Evolutionary conservation across 1,284 basidiomycete genomes (phyloP), one percentile per base, ranked within the genome.

Genomic region (Pyrrhoderma noxium): DNA sequence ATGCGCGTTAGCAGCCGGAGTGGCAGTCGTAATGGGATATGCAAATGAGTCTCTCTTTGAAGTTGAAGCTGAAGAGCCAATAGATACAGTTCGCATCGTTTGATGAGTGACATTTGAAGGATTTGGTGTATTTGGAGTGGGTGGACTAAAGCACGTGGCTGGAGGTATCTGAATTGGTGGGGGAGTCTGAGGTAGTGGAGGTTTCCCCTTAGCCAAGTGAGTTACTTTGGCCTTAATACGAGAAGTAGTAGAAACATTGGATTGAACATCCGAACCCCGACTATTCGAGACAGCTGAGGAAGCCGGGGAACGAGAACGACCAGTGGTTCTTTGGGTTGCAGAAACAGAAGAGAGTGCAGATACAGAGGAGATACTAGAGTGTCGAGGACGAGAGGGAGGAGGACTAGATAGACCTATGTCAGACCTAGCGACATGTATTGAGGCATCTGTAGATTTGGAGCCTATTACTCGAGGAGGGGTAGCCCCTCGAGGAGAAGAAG

Each of bases 141-240:
- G 36, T 60, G 63, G 38, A 60, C 56, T 38, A 67, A 63, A 52
- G 65, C 21, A 16, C 7, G 66, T 9, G 25, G 67, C 51, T 11
- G 70, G 62, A 19, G 63, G 63, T 27, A 60, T 51, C 36, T 62
- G 58, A 31, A 63, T 60, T 47, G 58, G 39, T n/a, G 54, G 59
- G 35, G 61, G 59, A 44, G n/a, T 63, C 62, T 41, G 60, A 39
- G 52, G 35, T 11, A 31, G 11, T 31, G 27, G 11, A 31, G 27
- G 27, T 57, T 61, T 22, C 57, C 57, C 54, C 63, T 73, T 77
- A n/a, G 70, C 69, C 56, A 76, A 49, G 51, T 67, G 59, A 3
- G 76, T 68, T 27, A 83, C 67, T 57, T 77, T 85, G 8, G 83
- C 74, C 64, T 75, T 83, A 52, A 85, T 73, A 58, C 70, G 67